phyloP scores from a whole-genome alignment of 768 basidiomycete species.

The Termitomyces sp. region DNA sequence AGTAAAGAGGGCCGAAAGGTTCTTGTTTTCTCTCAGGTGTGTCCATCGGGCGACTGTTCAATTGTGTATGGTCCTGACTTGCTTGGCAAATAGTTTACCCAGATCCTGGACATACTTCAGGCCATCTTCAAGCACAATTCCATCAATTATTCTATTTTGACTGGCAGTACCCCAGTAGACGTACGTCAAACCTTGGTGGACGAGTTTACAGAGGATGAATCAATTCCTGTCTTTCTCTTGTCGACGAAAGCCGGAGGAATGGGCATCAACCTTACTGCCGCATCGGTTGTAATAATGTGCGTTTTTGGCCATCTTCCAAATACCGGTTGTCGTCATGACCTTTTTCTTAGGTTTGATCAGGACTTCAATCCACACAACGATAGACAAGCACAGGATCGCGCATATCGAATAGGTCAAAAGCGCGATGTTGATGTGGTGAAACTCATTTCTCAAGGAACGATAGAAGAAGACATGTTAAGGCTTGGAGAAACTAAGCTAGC shows the following conservation, averaged over 20 bases:
- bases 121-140: slow-evolving; percentile 67
- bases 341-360: slow-evolving; percentile 75
- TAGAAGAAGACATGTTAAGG: slow-evolving; percentile 94
- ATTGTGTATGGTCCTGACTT: neutral
- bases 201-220: slow-evolving; percentile 86
- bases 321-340: neutral
- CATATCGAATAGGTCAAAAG: slow-evolving; percentile 95
- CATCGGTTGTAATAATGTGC: slow-evolving; percentile 90
- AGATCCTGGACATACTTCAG: slow-evolving; percentile 91
- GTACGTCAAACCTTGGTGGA: slow-evolving; percentile 92
- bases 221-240: slow-evolving; percentile 83
- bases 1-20: slow-evolving; percentile 68
- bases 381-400: slow-evolving; percentile 94
- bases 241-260: slow-evolving; percentile 93
- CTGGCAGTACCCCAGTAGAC: slow-evolving; percentile 91
- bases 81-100: slow-evolving; percentile 66
- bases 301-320: slow-evolving; percentile 17
- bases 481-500: slow-evolving; percentile 89
- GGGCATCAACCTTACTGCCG: slow-evolving; percentile 96
- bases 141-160: slow-evolving; percentile 77
- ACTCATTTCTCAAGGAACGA: slow-evolving; percentile 84
- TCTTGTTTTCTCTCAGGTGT: slow-evolving; percentile 91
- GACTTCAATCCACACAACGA: slow-evolving; percentile 99
- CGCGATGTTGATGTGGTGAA: slow-evolving; percentile 93
- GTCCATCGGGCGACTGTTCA: slow-evolving; percentile 8